phyloP scores from a whole-genome alignment of 2,329 filamentous ascomycete genomes.

The Seiridium unicorne region DNA sequence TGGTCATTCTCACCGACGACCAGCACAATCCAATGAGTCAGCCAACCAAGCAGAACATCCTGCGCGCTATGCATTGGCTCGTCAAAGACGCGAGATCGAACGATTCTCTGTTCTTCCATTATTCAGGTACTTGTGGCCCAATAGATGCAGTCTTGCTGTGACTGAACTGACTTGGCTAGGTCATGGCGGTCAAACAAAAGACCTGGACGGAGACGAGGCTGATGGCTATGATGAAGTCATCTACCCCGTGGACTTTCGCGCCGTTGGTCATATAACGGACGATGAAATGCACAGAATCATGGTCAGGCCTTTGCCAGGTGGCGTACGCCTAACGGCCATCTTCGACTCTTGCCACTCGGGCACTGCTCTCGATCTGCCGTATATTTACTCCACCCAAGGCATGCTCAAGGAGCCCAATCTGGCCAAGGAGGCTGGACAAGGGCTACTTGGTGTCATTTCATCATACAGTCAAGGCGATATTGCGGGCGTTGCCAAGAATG shows the following conservation, averaged over 20 bases:
- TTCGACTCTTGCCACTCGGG: slow-evolving; percentile 82
- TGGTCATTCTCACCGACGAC: slow-evolving; percentile 95
- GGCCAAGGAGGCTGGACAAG: slow-evolving; percentile 75
- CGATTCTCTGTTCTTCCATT: slow-evolving; percentile 96
- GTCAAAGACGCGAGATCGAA: slow-evolving; percentile 91
- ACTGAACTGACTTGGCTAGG: slow-evolving; percentile 40
- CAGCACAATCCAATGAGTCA: slow-evolving; percentile 97
- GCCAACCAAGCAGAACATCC: slow-evolving; percentile 91
- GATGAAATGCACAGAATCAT: slow-evolving; percentile 77
- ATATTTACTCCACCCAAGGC: slow-evolving; percentile 78
- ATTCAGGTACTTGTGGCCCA: slow-evolving; percentile 68
- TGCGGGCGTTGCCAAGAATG: slow-evolving; percentile 72
- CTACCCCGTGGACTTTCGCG: slow-evolving; percentile 72
- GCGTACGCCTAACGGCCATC: slow-evolving; percentile 81
- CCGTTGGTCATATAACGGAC: slow-evolving; percentile 72
- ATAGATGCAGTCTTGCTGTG: background rate
- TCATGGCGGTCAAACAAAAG: slow-evolving; percentile 73
- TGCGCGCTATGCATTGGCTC: slow-evolving; percentile 96
- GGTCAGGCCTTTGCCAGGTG: slow-evolving; percentile 74
- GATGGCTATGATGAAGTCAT: slow-evolving; percentile 79
- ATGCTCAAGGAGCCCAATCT: slow-evolving; percentile 79
- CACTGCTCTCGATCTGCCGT: slow-evolving; percentile 73
- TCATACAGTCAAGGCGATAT: slow-evolving; percentile 84
- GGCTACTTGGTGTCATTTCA: slow-evolving; percentile 69
- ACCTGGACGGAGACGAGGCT: slow-evolving; percentile 72